Conservation (phyloP, 192 early-diverging fungal genomes). For the Haplosporangium gracile region DNA sequence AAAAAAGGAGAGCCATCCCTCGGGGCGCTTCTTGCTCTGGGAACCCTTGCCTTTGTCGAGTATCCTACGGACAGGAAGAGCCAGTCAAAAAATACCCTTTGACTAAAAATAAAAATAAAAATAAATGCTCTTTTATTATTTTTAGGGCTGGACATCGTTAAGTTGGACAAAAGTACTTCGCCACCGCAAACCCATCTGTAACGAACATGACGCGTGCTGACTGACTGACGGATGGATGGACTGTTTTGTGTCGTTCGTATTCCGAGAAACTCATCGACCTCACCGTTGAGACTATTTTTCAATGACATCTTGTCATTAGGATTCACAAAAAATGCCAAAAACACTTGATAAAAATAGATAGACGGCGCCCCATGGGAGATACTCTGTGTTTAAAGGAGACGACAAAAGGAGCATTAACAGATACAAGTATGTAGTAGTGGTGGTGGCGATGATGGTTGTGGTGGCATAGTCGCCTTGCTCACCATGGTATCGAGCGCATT, state of each 20-base stretch:
- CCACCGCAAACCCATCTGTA: background rate
- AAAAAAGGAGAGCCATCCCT: no score
- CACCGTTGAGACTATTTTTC: background rate
- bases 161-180: background rate
- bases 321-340: background rate
- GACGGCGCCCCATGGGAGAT: background rate
- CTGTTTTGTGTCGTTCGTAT: background rate
- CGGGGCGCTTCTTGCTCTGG: background rate
- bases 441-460: background rate
- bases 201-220: background rate
- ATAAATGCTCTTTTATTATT: background rate
- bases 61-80: background rate
- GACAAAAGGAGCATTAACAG: no score
- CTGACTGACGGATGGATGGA: background rate
- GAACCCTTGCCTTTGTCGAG: background rate
- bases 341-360: background rate
- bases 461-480: background rate
- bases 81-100: background rate
- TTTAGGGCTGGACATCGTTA: background rate
- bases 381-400: no score
- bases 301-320: background rate
- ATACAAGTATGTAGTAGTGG: no score
- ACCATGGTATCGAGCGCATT: background rate
- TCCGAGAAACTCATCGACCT: background rate
- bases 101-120: slow-evolving; percentile 2